Percentiles rank a stretch among this genome's conserved stretches.
phyloP scores from a whole-genome alignment of 345 rosid species.

The Aquilaria sinensis region DNA sequence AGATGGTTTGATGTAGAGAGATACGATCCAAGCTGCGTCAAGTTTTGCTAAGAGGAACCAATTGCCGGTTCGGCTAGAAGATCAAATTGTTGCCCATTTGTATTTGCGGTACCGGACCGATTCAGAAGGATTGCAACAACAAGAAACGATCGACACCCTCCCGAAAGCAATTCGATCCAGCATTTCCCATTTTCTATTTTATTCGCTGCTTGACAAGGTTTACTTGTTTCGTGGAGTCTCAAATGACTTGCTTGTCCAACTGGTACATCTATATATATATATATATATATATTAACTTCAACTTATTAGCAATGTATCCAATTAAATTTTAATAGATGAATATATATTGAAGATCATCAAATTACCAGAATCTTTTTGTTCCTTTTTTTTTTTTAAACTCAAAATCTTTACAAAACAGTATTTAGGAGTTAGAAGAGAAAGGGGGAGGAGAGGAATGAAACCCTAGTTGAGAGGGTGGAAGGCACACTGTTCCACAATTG shows the following conservation, averaged over 20 bases:
- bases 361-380: too few species aligned
- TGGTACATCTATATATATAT: conserved; percentile 33
- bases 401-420: too few species aligned
- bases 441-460: too few species aligned
- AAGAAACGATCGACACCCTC: conserved; percentile 66
- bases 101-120: conserved; percentile 69
- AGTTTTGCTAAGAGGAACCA: conserved; percentile 72
- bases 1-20: conserved; percentile 48
- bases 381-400: too few species aligned
- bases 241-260: conserved; percentile 79
- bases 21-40: conserved; percentile 66
- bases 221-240: conserved; percentile 83
- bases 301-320: too few species aligned
- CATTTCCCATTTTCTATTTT: conserved; percentile 61
- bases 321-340: too few species aligned
- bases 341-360: too few species aligned
- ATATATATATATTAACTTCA: too few species aligned
- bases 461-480: too few species aligned
- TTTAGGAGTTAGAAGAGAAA: too few species aligned
- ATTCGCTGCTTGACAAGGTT: conserved; percentile 62
- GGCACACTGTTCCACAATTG: too few species aligned
- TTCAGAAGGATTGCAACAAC: conserved; percentile 81
- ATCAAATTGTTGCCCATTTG: conserved; percentile 85
- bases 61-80: conserved; percentile 61
- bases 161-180: conserved; percentile 84